Conservation (phyloP, 768 basidiomycete genomes). For the Gymnopilus junonius region DNA sequence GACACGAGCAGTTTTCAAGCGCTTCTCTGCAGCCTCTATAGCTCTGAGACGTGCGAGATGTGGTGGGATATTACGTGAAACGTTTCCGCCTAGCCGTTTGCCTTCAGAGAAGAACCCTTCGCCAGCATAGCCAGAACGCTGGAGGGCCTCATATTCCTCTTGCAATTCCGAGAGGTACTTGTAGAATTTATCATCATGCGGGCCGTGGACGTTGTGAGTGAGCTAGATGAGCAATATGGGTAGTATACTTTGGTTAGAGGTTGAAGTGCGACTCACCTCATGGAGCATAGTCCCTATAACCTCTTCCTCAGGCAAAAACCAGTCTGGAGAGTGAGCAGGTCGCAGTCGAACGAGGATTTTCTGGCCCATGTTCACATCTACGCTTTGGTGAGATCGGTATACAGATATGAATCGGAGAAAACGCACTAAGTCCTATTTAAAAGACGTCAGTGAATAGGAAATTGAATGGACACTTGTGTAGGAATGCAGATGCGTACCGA, state of each 20-base stretch:
- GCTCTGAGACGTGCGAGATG: conserved; percentile 70
- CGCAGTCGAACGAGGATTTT: conserved; percentile 86
- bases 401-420: not conserved
- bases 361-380: conserved; percentile 80
- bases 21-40: conserved; percentile 80
- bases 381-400: not conserved
- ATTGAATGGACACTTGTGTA: too few relatives aligned
- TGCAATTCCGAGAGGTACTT: conserved; percentile 73
- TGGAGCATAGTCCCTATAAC: conserved; percentile 89
- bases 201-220: conserved; percentile 87
- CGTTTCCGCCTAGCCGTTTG: conserved; percentile 62
- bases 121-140: conserved; percentile 82
- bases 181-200: conserved; percentile 88
- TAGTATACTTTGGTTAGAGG: not conserved
- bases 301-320: conserved; percentile 76
- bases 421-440: conserved; percentile 41
- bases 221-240: conserved; percentile 50
- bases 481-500: conserved; percentile 57
- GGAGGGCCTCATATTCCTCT: conserved; percentile 83
- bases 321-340: conserved; percentile 66
- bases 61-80: conserved; percentile 70
- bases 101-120: conserved; percentile 91
- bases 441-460: not conserved
- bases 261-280: conserved; percentile 54
- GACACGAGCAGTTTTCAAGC: conserved; percentile 48